Base-by-base conservation (phyloP, 176 grass and related monocot species). In the Lolium perenne region DNA sequence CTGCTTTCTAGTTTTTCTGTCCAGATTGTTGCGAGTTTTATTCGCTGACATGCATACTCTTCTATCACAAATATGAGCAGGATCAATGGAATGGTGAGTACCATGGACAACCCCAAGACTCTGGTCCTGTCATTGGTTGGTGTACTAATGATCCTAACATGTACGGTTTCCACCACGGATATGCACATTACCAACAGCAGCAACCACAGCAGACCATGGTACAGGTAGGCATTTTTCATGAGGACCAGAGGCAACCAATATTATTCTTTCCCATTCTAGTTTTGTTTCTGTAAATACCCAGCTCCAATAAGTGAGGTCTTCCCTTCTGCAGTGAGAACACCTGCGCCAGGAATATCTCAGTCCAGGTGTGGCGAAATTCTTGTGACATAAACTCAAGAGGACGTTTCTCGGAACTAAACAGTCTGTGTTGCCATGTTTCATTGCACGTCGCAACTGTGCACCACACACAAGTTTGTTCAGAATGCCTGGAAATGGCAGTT, bases 181-280 rank as follows among this genome's bases (percentile, higher is more conserved):
- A 87, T 76, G 89, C 76, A 84, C 70, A 72, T 57, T 82, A 85
- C 75, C 82, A 86, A 40, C 82, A 82, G 23, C 72, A 70, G 7
- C 32, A 70, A 70, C 66, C 29, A 40, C 67, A 70, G 15, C 38
- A 74, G 78, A 66, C 59, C 23, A 11, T 3, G 40, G 82, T 74
- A 46, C 79, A 32, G 47, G 71, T 74, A 49, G 5, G n/a, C 49
- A n/a, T 49, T 74, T 49, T n/a, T 13, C 18, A 53, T 32, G 48
- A 75, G 23, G 22, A 23, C 23, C 6, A 17, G 21, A 25, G 48
- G 32, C 22, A 76, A 0, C 47, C 14, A 0, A 13, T 41, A 20
- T 70, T 70, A 8, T 50, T 7, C 10, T 8, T 48, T 49, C 11
- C 14, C n/a, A 26, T 74, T 74, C 2, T 23, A 26, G 2, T 35